phyloP scores from a whole-genome alignment of 1,139 yeast species.

The Debaryomyces robertsiae region DNA sequence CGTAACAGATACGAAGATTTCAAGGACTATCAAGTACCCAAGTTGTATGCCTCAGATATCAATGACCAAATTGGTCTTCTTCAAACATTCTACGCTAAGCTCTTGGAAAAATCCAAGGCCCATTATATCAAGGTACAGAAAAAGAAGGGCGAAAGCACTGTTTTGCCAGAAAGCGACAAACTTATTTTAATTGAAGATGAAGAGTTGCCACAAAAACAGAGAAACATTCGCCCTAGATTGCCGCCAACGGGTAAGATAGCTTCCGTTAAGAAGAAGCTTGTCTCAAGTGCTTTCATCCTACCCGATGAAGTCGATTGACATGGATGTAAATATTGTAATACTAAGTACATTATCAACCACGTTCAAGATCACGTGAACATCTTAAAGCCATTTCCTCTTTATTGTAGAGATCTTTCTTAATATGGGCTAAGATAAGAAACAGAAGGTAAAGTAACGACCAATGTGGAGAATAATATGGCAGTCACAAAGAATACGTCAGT shows the following conservation, averaged over 20 bases:
- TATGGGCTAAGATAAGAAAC: too few relatives aligned
- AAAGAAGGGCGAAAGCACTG: constrained; percentile 54
- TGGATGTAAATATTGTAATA: constrained; percentile 9
- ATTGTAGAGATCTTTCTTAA: background rate
- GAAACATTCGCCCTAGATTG: constrained; percentile 77
- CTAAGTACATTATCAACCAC: constrained; percentile 5
- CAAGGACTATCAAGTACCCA: constrained; percentile 50
- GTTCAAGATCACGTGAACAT: constrained; percentile 7
- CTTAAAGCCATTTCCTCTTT: background rate
- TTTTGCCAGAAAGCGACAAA: constrained; percentile 43
- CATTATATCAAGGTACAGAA: constrained; percentile 52
- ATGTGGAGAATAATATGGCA: constrained; percentile 22
- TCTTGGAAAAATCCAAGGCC: constrained; percentile 55
- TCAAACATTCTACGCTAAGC: constrained; percentile 56
- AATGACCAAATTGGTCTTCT: constrained; percentile 60
- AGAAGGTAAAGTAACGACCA: constrained; percentile 11
- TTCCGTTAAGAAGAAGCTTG: constrained; percentile 62
- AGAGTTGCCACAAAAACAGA: constrained; percentile 76
- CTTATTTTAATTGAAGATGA: constrained; percentile 71
- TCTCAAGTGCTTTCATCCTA: constrained; percentile 53
- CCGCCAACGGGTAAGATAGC: constrained; percentile 94
- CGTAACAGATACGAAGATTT: constrained; percentile 65
- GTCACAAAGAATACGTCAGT: constrained; percentile 12
- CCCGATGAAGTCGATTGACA: constrained; percentile 27
- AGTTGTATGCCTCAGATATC: constrained; percentile 53